Evolutionary conservation across 345 rosid species (phyloP).

Genomic region (Gossypium sturtianum): DNA sequence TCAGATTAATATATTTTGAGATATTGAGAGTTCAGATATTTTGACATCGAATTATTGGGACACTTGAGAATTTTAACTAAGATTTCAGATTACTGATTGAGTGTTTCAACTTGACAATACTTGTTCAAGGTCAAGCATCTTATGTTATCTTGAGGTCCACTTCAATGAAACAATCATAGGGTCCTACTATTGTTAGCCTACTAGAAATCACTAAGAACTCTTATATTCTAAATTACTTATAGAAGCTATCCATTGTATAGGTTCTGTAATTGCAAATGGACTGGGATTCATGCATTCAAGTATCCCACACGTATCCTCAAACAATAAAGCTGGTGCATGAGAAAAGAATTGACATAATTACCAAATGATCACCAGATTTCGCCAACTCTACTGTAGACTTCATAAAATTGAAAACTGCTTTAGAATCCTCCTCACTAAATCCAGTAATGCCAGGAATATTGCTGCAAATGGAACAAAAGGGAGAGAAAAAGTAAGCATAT

Average conservation of each 20-base stretch:
- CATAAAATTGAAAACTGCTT: slow-evolving; percentile 51
- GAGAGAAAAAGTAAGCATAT: background rate
- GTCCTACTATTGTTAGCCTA: background rate
- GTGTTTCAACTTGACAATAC: background rate
- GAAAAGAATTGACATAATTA: slow-evolving; percentile 16
- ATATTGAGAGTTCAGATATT: background rate
- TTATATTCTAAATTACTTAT: background rate
- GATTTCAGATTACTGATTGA: background rate
- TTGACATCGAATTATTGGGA: background rate
- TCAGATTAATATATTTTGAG: background rate
- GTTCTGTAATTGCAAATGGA: background rate
- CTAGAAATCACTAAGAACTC: background rate
- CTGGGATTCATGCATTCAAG: background rate
- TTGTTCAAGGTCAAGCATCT: background rate
- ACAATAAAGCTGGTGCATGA: too few relatives aligned
- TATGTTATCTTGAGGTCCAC: background rate
- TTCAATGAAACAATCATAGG: background rate
- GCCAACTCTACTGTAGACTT: slow-evolving; percentile 54
- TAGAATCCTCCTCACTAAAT: slow-evolving; percentile 58
- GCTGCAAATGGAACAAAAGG: slow-evolving; percentile 28
- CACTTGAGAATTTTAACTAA: background rate
- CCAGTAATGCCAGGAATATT: slow-evolving; percentile 78
- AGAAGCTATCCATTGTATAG: background rate
- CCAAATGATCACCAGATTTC: slow-evolving; percentile 46
- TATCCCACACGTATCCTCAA: background rate